A percentile compares a stretch with the other conserved stretches of the same genome.
These are phyloP conservation scores for Arctium minus DNA, from an alignment of 129 eudicot genomes.

Conservation along the genomic window DNA sequence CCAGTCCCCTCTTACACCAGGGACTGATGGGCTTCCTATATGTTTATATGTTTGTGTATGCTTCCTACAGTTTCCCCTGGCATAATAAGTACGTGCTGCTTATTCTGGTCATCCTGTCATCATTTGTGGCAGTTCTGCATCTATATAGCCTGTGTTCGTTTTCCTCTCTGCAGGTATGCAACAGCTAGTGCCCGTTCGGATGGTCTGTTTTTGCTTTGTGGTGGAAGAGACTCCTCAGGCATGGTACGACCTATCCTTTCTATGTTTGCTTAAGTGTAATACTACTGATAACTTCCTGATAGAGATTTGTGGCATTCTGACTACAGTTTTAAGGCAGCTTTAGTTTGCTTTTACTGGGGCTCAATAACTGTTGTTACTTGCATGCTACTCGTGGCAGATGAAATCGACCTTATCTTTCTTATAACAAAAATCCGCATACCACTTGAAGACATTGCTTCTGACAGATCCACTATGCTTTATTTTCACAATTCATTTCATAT, in stretches of 20 bases:
- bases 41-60: neutral
- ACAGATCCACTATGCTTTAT: neutral
- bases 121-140: neutral
- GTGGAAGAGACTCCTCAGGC: slow-evolving; percentile 95
- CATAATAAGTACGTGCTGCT: too few species aligned
- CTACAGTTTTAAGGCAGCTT: neutral
- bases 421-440: too few species aligned
- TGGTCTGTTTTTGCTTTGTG: slow-evolving; percentile 98
- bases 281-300: neutral
- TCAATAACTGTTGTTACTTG: too few species aligned
- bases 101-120: neutral
- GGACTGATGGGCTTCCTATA: neutral
- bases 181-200: slow-evolving; percentile 95
- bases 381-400: too few species aligned
- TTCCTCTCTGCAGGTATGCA: slow-evolving; percentile 63
- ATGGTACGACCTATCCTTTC: slow-evolving; percentile 42
- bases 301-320: neutral
- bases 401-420: too few species aligned
- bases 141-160: neutral
- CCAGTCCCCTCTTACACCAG: neutral
- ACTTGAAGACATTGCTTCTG: neutral
- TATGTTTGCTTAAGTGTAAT: neutral
- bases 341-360: too few species aligned
- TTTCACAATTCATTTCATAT: too few species aligned
- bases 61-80: neutral